phyloP scores from a whole-genome alignment of 345 rosid genomes.

The Salix purpurea region DNA sequence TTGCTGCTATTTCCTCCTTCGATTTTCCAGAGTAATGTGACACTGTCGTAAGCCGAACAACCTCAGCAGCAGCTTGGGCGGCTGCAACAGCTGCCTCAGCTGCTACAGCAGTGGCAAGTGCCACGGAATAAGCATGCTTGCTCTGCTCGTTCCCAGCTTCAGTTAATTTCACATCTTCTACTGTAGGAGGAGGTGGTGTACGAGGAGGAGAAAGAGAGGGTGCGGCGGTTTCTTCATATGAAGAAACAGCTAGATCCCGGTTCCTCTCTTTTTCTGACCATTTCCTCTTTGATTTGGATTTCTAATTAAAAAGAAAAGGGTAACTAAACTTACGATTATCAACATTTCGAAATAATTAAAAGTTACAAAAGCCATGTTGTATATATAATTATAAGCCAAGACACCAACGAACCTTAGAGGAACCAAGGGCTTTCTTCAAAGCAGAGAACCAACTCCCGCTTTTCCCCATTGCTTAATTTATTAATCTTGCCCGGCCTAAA shows the following conservation, averaged over 20 bases:
- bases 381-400: background rate
- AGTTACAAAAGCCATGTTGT: background rate
- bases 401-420: conserved; percentile 40
- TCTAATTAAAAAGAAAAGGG: conserved; percentile 26
- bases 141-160: conserved; percentile 47
- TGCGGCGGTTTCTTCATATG: conserved; percentile 8
- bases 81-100: conserved; percentile 49
- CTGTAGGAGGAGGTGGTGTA: conserved; percentile 21
- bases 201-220: conserved; percentile 15
- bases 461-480: conserved; percentile 61
- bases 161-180: conserved; percentile 43
- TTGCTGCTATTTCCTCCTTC: conserved; percentile 76
- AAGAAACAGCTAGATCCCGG: conserved; percentile 16
- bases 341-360: background rate
- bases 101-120: conserved; percentile 38
- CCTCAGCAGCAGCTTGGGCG: conserved; percentile 42
- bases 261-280: conserved; percentile 48
- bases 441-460: conserved; percentile 67
- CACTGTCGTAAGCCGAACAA: conserved; percentile 29
- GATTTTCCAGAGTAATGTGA: conserved; percentile 53
- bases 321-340: conserved; percentile 6
- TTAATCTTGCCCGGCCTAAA: conserved; percentile 23
- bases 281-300: conserved; percentile 48
- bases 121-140: conserved; percentile 33
- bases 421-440: conserved; percentile 64